Evolutionary conservation across 2,329 filamentous ascomycete species (phyloP).

Genomic region (Aspergillus ochraceoroseus): DNA sequence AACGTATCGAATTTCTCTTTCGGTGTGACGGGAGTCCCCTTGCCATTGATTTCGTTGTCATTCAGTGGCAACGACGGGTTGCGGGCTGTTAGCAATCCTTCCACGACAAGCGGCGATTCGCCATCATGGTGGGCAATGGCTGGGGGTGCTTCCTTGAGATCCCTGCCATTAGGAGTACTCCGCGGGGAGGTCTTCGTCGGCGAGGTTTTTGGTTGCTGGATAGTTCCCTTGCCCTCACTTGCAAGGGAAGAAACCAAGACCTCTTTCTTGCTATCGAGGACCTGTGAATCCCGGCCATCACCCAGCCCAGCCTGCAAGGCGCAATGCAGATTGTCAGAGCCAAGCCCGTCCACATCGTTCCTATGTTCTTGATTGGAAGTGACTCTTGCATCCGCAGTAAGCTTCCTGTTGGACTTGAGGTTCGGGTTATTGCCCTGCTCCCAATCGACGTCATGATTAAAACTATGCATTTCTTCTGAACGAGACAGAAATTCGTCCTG

Average conservation of each 20-base stretch:
- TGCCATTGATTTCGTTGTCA: slow-evolving; percentile 81
- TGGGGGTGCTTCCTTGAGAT: slow-evolving; percentile 18
- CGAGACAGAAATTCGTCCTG: slow-evolving; percentile 56
- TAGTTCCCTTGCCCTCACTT: slow-evolving; percentile 59
- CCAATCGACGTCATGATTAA: slow-evolving; percentile 70
- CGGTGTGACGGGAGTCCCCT: slow-evolving; percentile 54
- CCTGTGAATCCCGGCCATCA: slow-evolving; percentile 64
- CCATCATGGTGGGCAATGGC: slow-evolving; percentile 18
- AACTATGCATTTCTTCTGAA: slow-evolving; percentile 58
- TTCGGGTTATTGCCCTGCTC: slow-evolving; percentile 56
- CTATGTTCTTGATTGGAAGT: slow-evolving; percentile 59
- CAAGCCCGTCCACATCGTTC: slow-evolving; percentile 73
- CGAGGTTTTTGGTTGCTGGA: slow-evolving; percentile 49
- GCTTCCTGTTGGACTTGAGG: slow-evolving; percentile 51
- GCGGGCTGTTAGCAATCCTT: slow-evolving; percentile 37
- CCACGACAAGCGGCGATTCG: slow-evolving; percentile 23
- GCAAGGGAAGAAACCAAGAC: slow-evolving; percentile 62
- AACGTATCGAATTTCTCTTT: slow-evolving; percentile 46
- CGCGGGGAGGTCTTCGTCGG: slow-evolving; percentile 35
- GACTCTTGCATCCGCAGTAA: slow-evolving; percentile 55
- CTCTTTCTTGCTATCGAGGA: slow-evolving; percentile 62
- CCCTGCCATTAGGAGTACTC: slow-evolving; percentile 18
- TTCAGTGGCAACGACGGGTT: slow-evolving; percentile 67
- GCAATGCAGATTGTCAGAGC: slow-evolving; percentile 67
- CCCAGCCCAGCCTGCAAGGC: slow-evolving; percentile 59